Evolutionary conservation across 2,329 filamentous ascomycete genomes (phyloP).

Genomic region (Cladosporium velox): DNA sequence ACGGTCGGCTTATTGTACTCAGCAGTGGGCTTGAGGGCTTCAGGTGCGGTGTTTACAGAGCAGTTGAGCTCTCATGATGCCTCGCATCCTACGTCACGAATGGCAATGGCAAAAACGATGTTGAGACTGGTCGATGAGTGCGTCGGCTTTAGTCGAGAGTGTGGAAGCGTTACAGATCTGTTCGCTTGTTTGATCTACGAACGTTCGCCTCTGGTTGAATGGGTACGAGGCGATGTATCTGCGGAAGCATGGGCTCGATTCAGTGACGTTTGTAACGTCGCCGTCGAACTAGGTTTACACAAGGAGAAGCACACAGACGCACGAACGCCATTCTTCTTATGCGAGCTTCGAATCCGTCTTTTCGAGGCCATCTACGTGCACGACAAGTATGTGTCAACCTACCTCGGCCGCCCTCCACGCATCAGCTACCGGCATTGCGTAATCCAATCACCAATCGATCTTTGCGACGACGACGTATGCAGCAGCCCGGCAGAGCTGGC

Average conservation of each 20-base stretch:
- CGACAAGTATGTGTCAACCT: slow-evolving; percentile 37
- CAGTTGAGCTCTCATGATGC: slow-evolving; percentile 32
- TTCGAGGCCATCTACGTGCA: slow-evolving; percentile 35
- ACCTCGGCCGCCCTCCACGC: slow-evolving; percentile 53
- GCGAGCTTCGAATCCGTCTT: slow-evolving; percentile 36
- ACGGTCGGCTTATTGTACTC: slow-evolving; percentile 44
- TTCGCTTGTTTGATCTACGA: slow-evolving; percentile 38
- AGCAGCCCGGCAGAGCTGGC: slow-evolving; percentile 46
- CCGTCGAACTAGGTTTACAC: slow-evolving; percentile 39
- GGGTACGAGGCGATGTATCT: slow-evolving; percentile 35
- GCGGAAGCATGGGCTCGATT: slow-evolving; percentile 38
- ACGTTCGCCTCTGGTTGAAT: slow-evolving; percentile 35
- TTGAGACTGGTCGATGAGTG: slow-evolving; percentile 36
- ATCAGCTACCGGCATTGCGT: slow-evolving; percentile 53
- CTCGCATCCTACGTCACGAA: slow-evolving; percentile 51
- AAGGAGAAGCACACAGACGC: slow-evolving; percentile 36
- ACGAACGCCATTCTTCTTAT: slow-evolving; percentile 38
- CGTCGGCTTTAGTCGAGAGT: slow-evolving; percentile 38
- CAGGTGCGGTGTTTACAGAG: slow-evolving; percentile 37
- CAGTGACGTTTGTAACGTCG: slow-evolving; percentile 37
- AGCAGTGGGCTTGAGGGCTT: slow-evolving; percentile 40
- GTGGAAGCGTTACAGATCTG: slow-evolving; percentile 38
- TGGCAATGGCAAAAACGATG: slow-evolving; percentile 51
- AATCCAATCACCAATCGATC: slow-evolving; percentile 56
- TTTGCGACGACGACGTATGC: slow-evolving; percentile 53